Percentiles rank a stretch among this genome's conserved stretches.
Conservation (phyloP, 1,284 basidiomycete genomes). For the Sphagnurus paluster region DNA sequence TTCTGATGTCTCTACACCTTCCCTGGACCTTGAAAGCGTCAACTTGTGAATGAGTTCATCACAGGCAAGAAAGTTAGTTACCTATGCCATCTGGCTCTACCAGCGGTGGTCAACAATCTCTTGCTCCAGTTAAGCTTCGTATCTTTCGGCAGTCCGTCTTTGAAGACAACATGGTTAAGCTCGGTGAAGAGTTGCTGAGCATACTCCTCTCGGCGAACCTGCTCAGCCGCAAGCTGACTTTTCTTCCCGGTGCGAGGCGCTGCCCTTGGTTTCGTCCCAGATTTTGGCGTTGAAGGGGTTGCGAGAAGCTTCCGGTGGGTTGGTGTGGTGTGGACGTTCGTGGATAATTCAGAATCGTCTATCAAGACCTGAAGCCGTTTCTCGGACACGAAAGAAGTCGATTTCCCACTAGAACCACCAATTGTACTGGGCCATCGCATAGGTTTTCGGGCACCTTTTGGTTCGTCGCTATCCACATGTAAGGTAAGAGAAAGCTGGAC, state of each 20-base stretch:
- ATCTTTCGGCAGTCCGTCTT: constrained; percentile 65
- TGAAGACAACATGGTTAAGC: constrained; percentile 79
- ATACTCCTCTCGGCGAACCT: constrained; percentile 49
- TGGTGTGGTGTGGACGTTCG: constrained; percentile 1
- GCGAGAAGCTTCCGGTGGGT: constrained; percentile 7
- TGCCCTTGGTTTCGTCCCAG: constrained; percentile 6
- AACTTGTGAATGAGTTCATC: background rate
- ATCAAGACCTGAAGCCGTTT: constrained; percentile 1
- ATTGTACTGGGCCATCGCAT: constrained; percentile 21
- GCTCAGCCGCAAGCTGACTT: constrained; percentile 42
- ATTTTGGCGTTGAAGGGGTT: constrained; percentile 2
- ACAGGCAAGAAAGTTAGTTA: constrained; percentile 24
- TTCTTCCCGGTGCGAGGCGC: constrained; percentile 39
- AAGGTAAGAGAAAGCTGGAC: background rate
- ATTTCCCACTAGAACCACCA: background rate
- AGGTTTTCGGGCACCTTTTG: constrained; percentile 46
- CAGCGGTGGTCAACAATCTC: constrained; percentile 73
- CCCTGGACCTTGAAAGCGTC: constrained; percentile 39
- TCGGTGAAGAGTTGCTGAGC: constrained; percentile 75
- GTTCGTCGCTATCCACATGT: constrained; percentile 40
- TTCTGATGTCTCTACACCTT: constrained; percentile 50
- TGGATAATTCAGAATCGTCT: background rate
- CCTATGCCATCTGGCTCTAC: constrained; percentile 72
- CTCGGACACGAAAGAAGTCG: background rate
- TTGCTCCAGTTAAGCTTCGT: constrained; percentile 76